Base-by-base conservation (phyloP, 768 basidiomycete species). In the Postia placenta region DNA sequence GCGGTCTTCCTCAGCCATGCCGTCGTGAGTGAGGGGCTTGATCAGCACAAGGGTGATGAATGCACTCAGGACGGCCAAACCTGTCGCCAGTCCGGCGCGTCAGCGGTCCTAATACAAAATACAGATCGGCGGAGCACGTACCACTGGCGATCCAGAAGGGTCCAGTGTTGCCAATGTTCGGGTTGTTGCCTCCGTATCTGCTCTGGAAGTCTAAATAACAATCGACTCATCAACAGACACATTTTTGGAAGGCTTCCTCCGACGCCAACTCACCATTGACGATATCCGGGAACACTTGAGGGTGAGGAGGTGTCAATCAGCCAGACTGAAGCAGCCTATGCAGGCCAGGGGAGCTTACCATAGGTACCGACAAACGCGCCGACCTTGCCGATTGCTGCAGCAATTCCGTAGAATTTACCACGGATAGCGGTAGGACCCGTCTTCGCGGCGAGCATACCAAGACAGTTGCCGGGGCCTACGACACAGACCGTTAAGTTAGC, bases 61-160 rank as follows among this genome's bases (percentile, higher is more conserved):
- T 2, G 93, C 92, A 51, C 87, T 89, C 44, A 92, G 54, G 40
- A 95, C 54, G 4, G 91, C 91, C 42, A 96, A 75, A 35, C 76
- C 82, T 69, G 58, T 54, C 14, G 28, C 7, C 15, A 33, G 15
- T 33, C 30, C 7, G 30, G 7, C 30, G 11, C 38, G 38, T 39
- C 30, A 33, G n/a, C n/a, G n/a, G 33, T 39, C 20, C 9, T 39
- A 9, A 39, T 9, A 22, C 17, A 39, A 19, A n/a, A 39, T n/a
- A 17, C n/a, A n/a, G n/a, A n/a, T 9, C 38, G 7, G 15, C 30
- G 30, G 7, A 7, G 30, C 15, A 45, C 56, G 20, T 56, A 73
- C 83, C 85, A 56, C 86, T 87, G n/a, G 75, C 90, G 54, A 92
- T 64, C 87, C 85, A 91, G 76, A 92, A 92, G 11, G 89, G 89